These are phyloP conservation scores for Heterococcus sp. DNA, from an alignment of 108 stramenopile species.

Conservation along the genomic window DNA sequence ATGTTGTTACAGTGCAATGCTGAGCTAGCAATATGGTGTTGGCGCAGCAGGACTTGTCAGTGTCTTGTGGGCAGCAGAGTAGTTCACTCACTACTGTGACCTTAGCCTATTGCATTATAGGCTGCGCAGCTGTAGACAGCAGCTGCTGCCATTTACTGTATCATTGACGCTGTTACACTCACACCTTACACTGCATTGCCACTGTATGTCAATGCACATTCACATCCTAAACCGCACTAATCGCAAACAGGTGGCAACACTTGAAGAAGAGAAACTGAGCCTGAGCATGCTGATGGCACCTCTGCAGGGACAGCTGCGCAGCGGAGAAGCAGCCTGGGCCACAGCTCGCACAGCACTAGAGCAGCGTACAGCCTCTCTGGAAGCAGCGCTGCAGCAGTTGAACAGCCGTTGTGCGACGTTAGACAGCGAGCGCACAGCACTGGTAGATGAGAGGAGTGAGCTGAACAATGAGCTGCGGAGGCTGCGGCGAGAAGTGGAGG, in stretches of 20 bases:
- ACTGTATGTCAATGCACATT: too few species aligned
- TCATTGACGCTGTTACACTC: too few species aligned
- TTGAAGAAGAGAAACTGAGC: conserved; percentile 1
- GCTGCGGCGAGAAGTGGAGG: conserved; percentile 19
- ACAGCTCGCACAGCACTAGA: conserved; percentile 7
- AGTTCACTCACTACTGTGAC: too few species aligned
- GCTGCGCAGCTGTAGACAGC: not conserved
- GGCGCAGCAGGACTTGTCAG: too few species aligned
- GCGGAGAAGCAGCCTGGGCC: conserved; percentile 13
- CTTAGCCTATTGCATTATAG: not conserved
- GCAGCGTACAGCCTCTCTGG: not conserved
- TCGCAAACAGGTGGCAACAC: not conserved
- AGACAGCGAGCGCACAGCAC: not conserved
- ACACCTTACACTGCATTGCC: too few species aligned
- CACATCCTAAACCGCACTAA: too few species aligned
- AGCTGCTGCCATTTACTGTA: not conserved
- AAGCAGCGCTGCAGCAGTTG: not conserved
- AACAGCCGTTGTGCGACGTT: not conserved
- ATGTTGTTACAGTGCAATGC: not conserved
- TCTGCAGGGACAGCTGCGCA: conserved; percentile 27
- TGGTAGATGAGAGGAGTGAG: conserved; percentile 11
- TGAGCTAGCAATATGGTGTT: not conserved
- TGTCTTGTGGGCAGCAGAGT: too few species aligned
- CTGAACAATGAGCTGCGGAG: conserved; percentile 18
- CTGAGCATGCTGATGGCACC: conserved; percentile 25